Base-by-base conservation (phyloP, 257 asterid genomes). In the Nicotiana paniculata region DNA sequence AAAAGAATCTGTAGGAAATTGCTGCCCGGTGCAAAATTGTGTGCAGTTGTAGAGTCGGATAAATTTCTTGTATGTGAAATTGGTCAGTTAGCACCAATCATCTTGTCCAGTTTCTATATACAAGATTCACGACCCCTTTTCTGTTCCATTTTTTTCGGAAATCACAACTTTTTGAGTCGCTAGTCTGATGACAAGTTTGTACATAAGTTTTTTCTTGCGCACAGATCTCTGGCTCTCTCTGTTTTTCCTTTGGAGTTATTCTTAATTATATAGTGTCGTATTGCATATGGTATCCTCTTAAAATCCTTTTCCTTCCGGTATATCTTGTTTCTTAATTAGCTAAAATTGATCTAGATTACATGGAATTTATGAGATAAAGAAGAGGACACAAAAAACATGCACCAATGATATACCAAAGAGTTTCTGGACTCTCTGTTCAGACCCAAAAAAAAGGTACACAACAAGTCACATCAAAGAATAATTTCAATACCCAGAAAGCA, bases 11-110 rank as follows among this genome's bases (percentile, higher is more conserved):
- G 43, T 74, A 75, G 63, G 63, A 16, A 75, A 51, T 51, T 75
- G 17, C 80, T 75, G 63, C 80, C 80, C 63, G 63, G 53, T 75
- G 80, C 63, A 75, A 75, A 46, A 75, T 75, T 75, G 80, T 51
- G 63, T 15, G 80, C 80, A 75, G 80, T 75, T 26, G 79, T 51
- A 48, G 78, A 70, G 79, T 48, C 79, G 0, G 43, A 26, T 15
- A 39, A 15, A 51, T 51, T 51, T 75, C 43, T 75, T 18, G 37
- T 51, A 8, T 51, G 80, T 75, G 16, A 51, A 75, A 51, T 15
- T 75, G 61, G 35, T 53, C 63, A 51, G 63, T 75, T 75, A 75
- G 79, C 16, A 21, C 43, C 16, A 7, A 51, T 3, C 46, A 7
- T 51, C 39, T 26, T 75, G 30, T 75, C 43, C 63, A 24, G 24